Evolutionary conservation across 768 basidiomycete species (phyloP).

Genomic region (Chlorophyllum brunneum): DNA sequence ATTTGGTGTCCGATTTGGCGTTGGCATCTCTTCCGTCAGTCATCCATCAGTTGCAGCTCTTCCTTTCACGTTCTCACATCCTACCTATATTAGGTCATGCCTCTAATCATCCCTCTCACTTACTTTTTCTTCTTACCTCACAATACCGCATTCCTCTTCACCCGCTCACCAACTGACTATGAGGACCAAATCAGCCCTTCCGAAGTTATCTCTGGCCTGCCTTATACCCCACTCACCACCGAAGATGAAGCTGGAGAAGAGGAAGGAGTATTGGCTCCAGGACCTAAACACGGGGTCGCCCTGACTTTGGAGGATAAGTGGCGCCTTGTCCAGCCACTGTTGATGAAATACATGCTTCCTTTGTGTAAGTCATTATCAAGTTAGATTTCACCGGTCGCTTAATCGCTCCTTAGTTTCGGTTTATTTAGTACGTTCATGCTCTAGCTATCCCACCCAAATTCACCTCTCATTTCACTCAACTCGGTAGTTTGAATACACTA

Average conservation of each 20-base stretch:
- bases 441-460: neutral
- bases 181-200: slow-evolving; percentile 33
- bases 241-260: slow-evolving; percentile 42
- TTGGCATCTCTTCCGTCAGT: slow-evolving; percentile 79
- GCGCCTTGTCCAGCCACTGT: slow-evolving; percentile 72
- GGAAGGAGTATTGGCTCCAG: slow-evolving; percentile 29
- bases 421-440: slow-evolving; percentile 35
- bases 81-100: slow-evolving; percentile 59
- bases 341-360: slow-evolving; percentile 88
- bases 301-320: slow-evolving; percentile 77
- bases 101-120: slow-evolving; percentile 72
- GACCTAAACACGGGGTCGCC: slow-evolving; percentile 42
- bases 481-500: slow-evolving; percentile 81
- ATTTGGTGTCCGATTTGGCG: slow-evolving; percentile 78
- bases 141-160: slow-evolving; percentile 43
- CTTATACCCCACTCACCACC: slow-evolving; percentile 43
- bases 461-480: neutral
- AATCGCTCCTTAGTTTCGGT: slow-evolving; percentile 30
- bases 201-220: slow-evolving; percentile 26
- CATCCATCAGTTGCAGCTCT: neutral
- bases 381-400: neutral
- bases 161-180: slow-evolving; percentile 30
- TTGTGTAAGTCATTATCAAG: slow-evolving; percentile 57
- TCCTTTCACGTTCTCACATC: neutral
- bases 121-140: slow-evolving; percentile 78